Evolutionary conservation across 2,329 filamentous ascomycete genomes (phyloP).

Genomic region (Catunica adiposa): DNA sequence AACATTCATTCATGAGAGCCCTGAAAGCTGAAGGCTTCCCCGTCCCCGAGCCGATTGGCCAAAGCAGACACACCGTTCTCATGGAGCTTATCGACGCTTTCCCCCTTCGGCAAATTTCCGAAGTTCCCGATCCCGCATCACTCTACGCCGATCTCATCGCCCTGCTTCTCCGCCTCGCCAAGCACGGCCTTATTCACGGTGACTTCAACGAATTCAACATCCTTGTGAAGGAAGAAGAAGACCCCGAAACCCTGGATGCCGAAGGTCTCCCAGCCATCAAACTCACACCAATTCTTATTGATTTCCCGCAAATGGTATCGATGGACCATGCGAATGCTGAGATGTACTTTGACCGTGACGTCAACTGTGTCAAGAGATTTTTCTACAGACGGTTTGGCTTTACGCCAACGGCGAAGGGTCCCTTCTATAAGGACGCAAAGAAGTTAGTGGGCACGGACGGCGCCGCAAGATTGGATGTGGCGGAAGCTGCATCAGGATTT

Average conservation of each 20-base stretch:
- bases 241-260: conserved; percentile 25
- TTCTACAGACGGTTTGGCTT: conserved; percentile 85
- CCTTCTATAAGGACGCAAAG: conserved; percentile 69
- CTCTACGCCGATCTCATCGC: conserved; percentile 85
- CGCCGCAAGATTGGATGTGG: conserved; percentile 59
- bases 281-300: conserved; percentile 73
- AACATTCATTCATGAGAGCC: conserved; percentile 86
- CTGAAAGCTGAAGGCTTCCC: conserved; percentile 71
- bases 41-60: conserved; percentile 72
- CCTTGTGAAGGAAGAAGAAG: conserved; percentile 41
- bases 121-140: conserved; percentile 64
- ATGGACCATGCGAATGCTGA: conserved; percentile 87
- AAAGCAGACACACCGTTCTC: conserved; percentile 88
- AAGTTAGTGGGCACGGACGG: conserved; percentile 53
- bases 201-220: conserved; percentile 99
- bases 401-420: conserved; percentile 62
- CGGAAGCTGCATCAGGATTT: conserved; percentile 85
- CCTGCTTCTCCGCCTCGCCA: conserved; percentile 68
- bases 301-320: conserved; percentile 97
- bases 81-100: conserved; percentile 91
- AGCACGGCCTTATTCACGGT: conserved; percentile 82
- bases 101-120: conserved; percentile 73
- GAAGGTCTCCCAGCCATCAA: conserved; percentile 17
- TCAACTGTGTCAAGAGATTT: conserved; percentile 87
- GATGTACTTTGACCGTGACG: conserved; percentile 94